Percentiles rank a stretch among this genome's conserved stretches.
Conservation (phyloP, 2,329 filamentous ascomycete genomes). For the Coniella vitis region DNA sequence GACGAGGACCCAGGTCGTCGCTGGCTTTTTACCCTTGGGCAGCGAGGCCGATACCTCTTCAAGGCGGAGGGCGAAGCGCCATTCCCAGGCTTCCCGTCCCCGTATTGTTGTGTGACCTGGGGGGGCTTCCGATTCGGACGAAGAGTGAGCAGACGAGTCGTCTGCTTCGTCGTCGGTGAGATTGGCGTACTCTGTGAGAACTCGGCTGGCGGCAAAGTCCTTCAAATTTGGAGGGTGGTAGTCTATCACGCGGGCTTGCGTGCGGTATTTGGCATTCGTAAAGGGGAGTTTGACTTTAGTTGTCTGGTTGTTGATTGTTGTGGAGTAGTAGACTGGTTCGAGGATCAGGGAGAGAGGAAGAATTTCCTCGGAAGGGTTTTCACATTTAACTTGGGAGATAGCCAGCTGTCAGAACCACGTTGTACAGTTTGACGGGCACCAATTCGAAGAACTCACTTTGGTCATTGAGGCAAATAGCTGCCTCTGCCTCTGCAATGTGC, state of each 20-base stretch:
- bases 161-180: slow-evolving; percentile 39
- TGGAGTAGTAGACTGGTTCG: slow-evolving; percentile 32
- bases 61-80: slow-evolving; percentile 74
- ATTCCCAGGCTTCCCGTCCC: slow-evolving; percentile 58
- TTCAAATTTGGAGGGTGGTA: slow-evolving; percentile 65
- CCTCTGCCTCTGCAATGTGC: slow-evolving; percentile 23
- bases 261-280: slow-evolving; percentile 63
- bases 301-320: slow-evolving; percentile 32
- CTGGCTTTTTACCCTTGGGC: slow-evolving; percentile 26
- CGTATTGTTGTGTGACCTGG: slow-evolving; percentile 20
- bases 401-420: background rate
- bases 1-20: slow-evolving; percentile 62
- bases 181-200: slow-evolving; percentile 38
- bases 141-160: slow-evolving; percentile 23
- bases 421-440: background rate
- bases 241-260: slow-evolving; percentile 71
- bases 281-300: slow-evolving; percentile 56
- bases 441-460: background rate
- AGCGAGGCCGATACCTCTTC: slow-evolving; percentile 51
- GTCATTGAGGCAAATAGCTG: slow-evolving; percentile 20
- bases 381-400: slow-evolving; percentile 35
- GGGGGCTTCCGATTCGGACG: slow-evolving; percentile 8
- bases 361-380: slow-evolving; percentile 31
- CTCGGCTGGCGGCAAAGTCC: slow-evolving; percentile 57
- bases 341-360: slow-evolving; percentile 35